Evolutionary conservation across 2,329 filamentous ascomycete genomes (phyloP).

Genomic region (Pseudofabraea citricarpa): DNA sequence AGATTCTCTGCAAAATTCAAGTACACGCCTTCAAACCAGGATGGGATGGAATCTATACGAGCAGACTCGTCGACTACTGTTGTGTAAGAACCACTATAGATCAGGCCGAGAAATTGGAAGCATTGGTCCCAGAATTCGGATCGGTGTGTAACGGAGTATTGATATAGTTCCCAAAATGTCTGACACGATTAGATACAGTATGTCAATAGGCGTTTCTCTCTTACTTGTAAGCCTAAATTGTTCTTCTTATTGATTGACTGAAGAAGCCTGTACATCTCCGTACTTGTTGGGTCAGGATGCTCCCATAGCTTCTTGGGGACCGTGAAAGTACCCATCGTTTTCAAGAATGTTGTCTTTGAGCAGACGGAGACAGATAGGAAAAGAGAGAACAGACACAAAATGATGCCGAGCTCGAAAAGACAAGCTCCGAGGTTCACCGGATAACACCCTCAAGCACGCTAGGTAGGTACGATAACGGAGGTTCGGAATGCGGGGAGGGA

Average conservation of each 20-base stretch:
- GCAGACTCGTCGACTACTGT: slow-evolving; percentile 63
- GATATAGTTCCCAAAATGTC: slow-evolving; percentile 66
- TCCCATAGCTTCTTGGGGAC: slow-evolving; percentile 63
- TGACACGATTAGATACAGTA: slow-evolving; percentile 24
- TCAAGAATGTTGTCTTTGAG: too few relatives aligned
- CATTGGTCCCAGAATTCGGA: slow-evolving; percentile 61
- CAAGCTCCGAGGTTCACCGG: too few relatives aligned
- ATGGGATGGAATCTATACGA: slow-evolving; percentile 66
- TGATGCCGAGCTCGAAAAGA: too few relatives aligned
- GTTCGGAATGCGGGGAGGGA: too few relatives aligned
- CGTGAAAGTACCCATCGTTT: slow-evolving; percentile 13
- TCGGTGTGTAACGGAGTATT: slow-evolving; percentile 60
- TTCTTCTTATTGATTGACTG: slow-evolving; percentile 56
- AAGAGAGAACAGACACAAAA: too few relatives aligned
- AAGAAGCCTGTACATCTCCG: slow-evolving; percentile 64
- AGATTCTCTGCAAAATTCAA: slow-evolving; percentile 81
- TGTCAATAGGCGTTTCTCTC: neutral
- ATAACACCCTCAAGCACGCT: too few relatives aligned
- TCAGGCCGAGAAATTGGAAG: slow-evolving; percentile 54
- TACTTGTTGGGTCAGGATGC: slow-evolving; percentile 55
- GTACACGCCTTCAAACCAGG: slow-evolving; percentile 71
- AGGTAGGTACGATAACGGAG: too few relatives aligned
- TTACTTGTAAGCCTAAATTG: slow-evolving; percentile 52
- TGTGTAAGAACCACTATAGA: slow-evolving; percentile 56
- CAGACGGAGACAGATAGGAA: too few relatives aligned